Conservation (phyloP, 176 grass and related monocot genomes). For the Eragrostis nindensis region DNA sequence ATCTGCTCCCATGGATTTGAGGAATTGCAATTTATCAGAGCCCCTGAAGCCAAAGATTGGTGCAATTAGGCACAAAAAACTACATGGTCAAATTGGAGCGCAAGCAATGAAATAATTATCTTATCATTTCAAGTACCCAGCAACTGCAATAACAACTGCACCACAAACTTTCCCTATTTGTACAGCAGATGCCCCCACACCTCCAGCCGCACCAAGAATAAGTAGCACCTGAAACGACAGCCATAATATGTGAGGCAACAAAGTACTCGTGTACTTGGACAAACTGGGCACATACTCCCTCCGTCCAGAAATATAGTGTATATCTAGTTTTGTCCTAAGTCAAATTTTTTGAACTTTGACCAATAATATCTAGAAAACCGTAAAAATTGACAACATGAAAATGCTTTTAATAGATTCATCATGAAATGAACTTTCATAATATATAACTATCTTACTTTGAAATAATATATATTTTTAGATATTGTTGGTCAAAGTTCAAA, state of each 20-base stretch:
- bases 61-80: slow-evolving; percentile 17
- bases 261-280: background rate
- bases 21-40: slow-evolving; percentile 69
- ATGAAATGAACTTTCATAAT: too few species aligned
- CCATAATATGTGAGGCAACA: slow-evolving; percentile 7
- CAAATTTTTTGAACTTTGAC: too few species aligned
- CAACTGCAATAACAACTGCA: slow-evolving; percentile 88
- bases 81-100: background rate
- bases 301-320: too few species aligned
- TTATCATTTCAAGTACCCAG: slow-evolving; percentile 57
- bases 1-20: slow-evolving; percentile 87
- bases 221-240: slow-evolving; percentile 75
- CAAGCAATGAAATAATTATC: slow-evolving; percentile 20
- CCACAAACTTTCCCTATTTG: slow-evolving; percentile 98
- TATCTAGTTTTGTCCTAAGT: too few species aligned
- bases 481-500: too few species aligned
- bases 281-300: background rate
- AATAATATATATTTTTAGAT: too few species aligned
- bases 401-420: too few species aligned
- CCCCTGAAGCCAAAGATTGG: slow-evolving; percentile 55
- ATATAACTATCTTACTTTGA: too few species aligned
- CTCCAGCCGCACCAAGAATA: slow-evolving; percentile 95
- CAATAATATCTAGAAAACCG: too few species aligned
- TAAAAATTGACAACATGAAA: too few species aligned
- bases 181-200: slow-evolving; percentile 86